Base-by-base conservation (phyloP, 2,329 filamentous ascomycete genomes). In the Paraconiothyrium brasiliense region DNA sequence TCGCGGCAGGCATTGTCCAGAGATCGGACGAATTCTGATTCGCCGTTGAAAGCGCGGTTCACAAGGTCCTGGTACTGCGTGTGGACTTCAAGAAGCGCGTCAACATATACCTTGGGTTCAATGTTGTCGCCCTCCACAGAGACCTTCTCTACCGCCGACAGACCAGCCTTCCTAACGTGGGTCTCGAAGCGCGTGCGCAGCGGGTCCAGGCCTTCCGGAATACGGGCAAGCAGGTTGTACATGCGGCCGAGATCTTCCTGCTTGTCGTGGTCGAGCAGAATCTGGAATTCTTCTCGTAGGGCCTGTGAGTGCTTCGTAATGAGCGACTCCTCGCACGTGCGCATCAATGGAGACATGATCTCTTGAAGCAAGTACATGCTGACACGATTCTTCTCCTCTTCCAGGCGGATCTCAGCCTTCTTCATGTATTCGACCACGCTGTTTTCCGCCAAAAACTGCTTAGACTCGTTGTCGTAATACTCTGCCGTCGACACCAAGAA, bases 391-490 rank as follows among this genome's bases (percentile, higher is more conserved):
- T 97, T 95, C 79, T 99, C 95, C 79, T 99, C 95, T 8, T 92
- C 88, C 63, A 99, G 82, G 35, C 95, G 90, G 46, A 88, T 82
- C 81, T 98, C 94, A 0, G 95, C 96, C 86, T 99, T 99, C 85
- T 98, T 98, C 95, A 99, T 98, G 81, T 98, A 99, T 76, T 99
- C 95, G 37, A 99, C 94, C 4, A 99, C 93, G 66, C 92, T 97
- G 78, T 99, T 99, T 79, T 98, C 94, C 11, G 93, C 92, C 37
- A 99, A 89, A 76, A 99, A 99, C 66, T 93, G 91, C 71, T 93
- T 92, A 22, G 95, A 98, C 78, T 99, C 96, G 49, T 91, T 89
- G 70, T 93, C 86, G 78, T 99, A 99, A 81, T 97, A 99, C 34
- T 85, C 82, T 70, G 87, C 88, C 10, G 95, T 99, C 3, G 93